Evolutionary conservation across 495 filamentous ascomycete genomes (phyloP), one percentile per base, ranked within the genome.

Genomic region (Viridothelium virens): DNA sequence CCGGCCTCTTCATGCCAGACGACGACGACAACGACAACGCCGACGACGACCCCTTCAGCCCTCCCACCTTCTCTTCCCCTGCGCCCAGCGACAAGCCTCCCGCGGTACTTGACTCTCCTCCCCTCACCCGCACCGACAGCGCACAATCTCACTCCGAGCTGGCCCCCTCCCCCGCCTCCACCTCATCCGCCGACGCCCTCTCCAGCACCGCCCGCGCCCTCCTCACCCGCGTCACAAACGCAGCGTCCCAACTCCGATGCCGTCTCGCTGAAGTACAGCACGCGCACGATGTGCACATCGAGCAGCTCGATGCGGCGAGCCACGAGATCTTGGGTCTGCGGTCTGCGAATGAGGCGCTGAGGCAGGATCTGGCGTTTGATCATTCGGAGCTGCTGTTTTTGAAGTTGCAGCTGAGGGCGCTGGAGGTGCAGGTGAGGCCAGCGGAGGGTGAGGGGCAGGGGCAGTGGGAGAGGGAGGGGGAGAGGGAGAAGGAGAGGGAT

Each of bases 381-480:
- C 67, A 71, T 38, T 64, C 65, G 25, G 74, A 76, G 62, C 67
- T 76, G 34, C 63, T 74, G 11, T 74, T 70, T 38, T 50, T 75
- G 41, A 70, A 71, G 66, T 34, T 75, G 34, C 66, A 74, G 68
- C 44, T 76, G 36, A 66, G 71, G 62, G 64, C 66, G 11, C 38
- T 74, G 7, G 68, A 70, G 48, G 59, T 67, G 5, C 69, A 70
- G 61, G 65, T 25, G 33, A 41, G 14, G 14, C 41, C 6, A 1
- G 41, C 6, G 14, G 7, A 44, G 41, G 7, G 63, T 0, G 46
- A 63, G 65, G 63, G 33, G 50, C 33, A 62, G 38, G 61, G 25
- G n/a, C 33, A 36, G 31, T 47, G 62, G 59, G 64, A 62, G 47
- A 33, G 62, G 16, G 65, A 56, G 38, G 31, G 10, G 16, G 38